Conservation (phyloP, 345 rosid genomes). For the Sisymbrium irio region DNA sequence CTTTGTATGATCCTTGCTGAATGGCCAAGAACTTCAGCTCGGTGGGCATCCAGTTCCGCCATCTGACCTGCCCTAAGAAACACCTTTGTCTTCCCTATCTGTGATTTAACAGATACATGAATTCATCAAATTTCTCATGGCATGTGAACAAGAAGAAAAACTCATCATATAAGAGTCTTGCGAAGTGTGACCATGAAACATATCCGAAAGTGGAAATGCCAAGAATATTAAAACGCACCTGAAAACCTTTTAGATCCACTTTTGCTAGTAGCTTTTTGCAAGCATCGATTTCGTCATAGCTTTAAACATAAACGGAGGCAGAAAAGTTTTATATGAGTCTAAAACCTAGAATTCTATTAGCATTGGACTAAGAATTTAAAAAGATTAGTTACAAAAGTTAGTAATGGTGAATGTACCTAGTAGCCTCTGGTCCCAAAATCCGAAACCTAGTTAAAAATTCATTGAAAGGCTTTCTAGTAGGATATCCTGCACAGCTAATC, state of each 20-base stretch:
- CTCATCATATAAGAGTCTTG: conserved; percentile 16
- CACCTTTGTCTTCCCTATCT: conserved; percentile 93
- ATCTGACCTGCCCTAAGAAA: conserved; percentile 98
- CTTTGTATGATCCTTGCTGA: conserved; percentile 84
- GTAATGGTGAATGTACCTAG: conserved; percentile 48
- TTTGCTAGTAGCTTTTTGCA: conserved; percentile 78
- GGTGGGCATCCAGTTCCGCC: conserved; percentile 89
- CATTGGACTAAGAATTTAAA: conserved; percentile 1
- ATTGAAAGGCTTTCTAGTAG: conserved; percentile 76
- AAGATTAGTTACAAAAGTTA: conserved; percentile 4
- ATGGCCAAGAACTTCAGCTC: conserved; percentile 72
- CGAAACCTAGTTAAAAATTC: conserved; percentile 72
- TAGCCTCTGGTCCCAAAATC: conserved; percentile 59
- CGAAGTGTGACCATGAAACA: conserved; percentile 10
- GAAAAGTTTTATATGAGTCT: conserved; percentile 5
- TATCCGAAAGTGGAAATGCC: neutral
- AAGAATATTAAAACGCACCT: conserved; percentile 43
- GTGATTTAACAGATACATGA: conserved; percentile 25
- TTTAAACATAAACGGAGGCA: conserved; percentile 32
- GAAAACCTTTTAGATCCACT: conserved; percentile 74
- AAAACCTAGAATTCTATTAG: neutral
- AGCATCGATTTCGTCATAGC: conserved; percentile 67
- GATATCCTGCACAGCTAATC: conserved; percentile 97
- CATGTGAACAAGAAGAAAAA: conserved; percentile 8
- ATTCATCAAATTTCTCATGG: neutral